Evolutionary conservation across 2,329 filamentous ascomycete genomes (phyloP), one percentile per base, ranked within the genome.

Genomic region (Colletotrichum theobromicola): DNA sequence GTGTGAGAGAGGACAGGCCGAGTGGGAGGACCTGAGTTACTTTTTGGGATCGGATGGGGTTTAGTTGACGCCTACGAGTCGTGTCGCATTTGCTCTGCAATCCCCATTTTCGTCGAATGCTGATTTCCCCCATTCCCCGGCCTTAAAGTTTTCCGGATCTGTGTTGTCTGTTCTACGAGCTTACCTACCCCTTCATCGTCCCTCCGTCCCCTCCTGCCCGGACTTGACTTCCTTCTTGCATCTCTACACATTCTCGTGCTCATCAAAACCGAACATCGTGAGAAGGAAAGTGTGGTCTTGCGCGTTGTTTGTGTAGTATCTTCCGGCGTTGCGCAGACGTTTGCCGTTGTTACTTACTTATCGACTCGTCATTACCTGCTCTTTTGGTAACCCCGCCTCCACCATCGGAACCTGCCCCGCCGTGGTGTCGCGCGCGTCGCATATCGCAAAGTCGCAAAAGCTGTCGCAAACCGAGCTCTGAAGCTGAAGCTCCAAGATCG

Each of bases 341-440:
- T 46, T 1, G n/a, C 42, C 10, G 42, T 46, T 46, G 18, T 46
- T 21, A n/a, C n/a, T n/a, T n/a, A n/a, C n/a, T n/a, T n/a, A 21
- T 46, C 18, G 0, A 60, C 28, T n/a, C 10, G 57, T n/a, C 21
- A 12, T 64, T 4, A 13, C n/a, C 64, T 34, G 16, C 53, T 37
- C 9, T 61, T 26, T 30, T n/a, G 10, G 21, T 60, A 21, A 72
- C 72, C 72, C 72, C 72, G 68, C 68, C 72, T 74, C 72, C 72
- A 74, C 68, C 62, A 18, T 58, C 67, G 72, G 72, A 74, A 67
- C 32, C 55, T 63, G 46, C 72, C 72, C 72, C 72, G 68, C 67
- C 53, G 57, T 37, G 28, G 28, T 67, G 30, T 42, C 34, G 30
- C 18, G 34, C 37, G 12, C 60, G 34, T n/a, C 62, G 37, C 61